Evolutionary conservation across 495 filamentous ascomycete species (phyloP), one percentile per base, ranked within the genome.

Genomic region (Aspergillus avenaceus): DNA sequence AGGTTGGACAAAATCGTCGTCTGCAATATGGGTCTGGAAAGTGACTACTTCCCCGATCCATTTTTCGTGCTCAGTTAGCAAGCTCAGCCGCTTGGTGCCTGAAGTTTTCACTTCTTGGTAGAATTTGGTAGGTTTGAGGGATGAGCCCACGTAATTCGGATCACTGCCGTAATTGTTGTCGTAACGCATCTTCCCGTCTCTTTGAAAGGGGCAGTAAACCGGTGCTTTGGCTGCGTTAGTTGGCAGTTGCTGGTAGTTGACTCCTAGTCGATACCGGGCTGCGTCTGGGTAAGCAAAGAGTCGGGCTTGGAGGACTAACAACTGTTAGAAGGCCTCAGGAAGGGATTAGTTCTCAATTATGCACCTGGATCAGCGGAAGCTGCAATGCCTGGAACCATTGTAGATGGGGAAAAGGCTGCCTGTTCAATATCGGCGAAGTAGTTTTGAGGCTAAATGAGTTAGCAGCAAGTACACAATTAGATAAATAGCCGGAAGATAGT

Each of bases 261-360:
- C 73, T 8, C 85, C 85, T 8, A 87, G 75, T 0, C 85, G 74
- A 65, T 87, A 78, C 43, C 80, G 72, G 18, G 77, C 71, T 0
- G 85, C 78, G 49, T 88, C 84, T 0, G 76, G 76, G 58, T 87
- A 88, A 40, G 80, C 72, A 61, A 88, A 86, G 68, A 85, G 75
- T 4, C 84, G 72, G n/a, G 78, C 81, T 58, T 88, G 85, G 2
- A 87, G 73, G 48, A 88, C 42, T 45, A 18, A 24, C 21, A 42
- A n/a, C n/a, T 7, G 28, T 24, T 6, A 5, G 18, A 12, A 24
- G 11, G 40, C 1, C 13, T 38, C 6, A 21, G 28, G 8, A 31
- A 31, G n/a, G 28, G 28, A 31, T 31, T 31, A 8, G 28, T 31
- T 31, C 28, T 8, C n/a, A n/a, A 8, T 23, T n/a, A 21, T 26